phyloP scores from a whole-genome alignment of 805 yeast species.

The Monosporozyma yasuniensis region DNA sequence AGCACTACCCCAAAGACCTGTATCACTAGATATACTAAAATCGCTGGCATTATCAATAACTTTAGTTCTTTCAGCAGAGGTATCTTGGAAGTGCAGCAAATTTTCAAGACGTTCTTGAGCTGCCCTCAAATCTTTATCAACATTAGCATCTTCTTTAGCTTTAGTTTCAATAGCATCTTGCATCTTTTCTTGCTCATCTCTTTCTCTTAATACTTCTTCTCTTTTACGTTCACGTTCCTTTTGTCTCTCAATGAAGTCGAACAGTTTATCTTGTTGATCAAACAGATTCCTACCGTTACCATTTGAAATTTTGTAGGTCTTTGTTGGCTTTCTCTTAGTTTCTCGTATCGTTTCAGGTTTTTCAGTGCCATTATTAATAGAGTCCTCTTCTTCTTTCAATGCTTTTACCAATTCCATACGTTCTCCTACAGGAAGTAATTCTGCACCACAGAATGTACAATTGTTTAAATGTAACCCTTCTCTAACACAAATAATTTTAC shows the following conservation, averaged over 20 bases:
- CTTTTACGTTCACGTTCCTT: conserved; percentile 30
- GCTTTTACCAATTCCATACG: conserved; percentile 45
- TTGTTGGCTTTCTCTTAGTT: conserved; percentile 28
- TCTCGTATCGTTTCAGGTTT: conserved; percentile 14
- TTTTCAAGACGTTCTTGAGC: conserved; percentile 73
- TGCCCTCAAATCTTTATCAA: conserved; percentile 43
- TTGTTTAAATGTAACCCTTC: conserved; percentile 75
- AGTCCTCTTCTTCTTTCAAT: conserved; percentile 45
- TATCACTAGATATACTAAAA: conserved; percentile 42
- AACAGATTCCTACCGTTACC: conserved; percentile 59
- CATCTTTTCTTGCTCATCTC: conserved; percentile 24
- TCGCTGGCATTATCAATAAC: conserved; percentile 92
- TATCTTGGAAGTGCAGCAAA: conserved; percentile 69
- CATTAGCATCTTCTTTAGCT: conserved; percentile 35
- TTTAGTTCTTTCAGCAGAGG: conserved; percentile 82
- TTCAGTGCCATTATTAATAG: conserved; percentile 20
- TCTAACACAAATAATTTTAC: conserved; percentile 80
- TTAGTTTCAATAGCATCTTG: conserved; percentile 29
- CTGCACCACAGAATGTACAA: conserved; percentile 73
- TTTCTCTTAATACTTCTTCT: conserved; percentile 24
- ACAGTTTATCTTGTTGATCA: conserved; percentile 57
- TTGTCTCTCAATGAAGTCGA: conserved; percentile 50
- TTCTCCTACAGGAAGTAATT: conserved; percentile 56
- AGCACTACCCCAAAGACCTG: conserved; percentile 72
- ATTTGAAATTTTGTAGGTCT: conserved; percentile 43